A percentile compares a stretch with the other conserved stretches of the same genome.
phyloP scores from a whole-genome alignment of 441 rosid species.

The Populus trichocarpa region DNA sequence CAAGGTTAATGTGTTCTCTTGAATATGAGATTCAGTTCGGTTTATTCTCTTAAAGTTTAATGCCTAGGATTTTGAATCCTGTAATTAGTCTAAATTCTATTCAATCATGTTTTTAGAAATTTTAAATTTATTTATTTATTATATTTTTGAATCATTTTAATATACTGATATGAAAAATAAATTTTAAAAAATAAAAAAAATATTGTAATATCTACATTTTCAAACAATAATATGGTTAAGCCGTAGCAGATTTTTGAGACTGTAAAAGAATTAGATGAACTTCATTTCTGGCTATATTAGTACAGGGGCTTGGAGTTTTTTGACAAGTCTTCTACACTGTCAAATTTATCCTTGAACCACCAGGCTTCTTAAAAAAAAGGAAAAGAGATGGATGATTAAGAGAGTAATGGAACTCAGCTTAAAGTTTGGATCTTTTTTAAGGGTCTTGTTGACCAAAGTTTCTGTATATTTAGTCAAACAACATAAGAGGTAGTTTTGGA shows the following conservation, averaged over 20 bases:
- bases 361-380: neutral
- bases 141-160: too few relatives aligned
- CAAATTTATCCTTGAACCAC: neutral
- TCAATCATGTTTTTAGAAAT: too few relatives aligned
- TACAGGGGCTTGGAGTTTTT: neutral
- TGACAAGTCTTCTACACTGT: neutral
- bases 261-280: neutral
- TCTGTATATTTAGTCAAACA: neutral
- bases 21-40: slow-evolving; percentile 4
- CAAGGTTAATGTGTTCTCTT: slow-evolving; percentile 1
- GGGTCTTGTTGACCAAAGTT: neutral
- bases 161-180: too few relatives aligned
- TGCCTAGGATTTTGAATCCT: neutral
- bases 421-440: neutral
- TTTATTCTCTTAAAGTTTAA: neutral
- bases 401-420: neutral
- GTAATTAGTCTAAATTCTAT: neutral
- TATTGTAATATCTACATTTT: too few relatives aligned
- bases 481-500: neutral
- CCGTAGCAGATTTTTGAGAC: neutral
- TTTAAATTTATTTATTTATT: too few relatives aligned
- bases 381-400: neutral
- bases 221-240: neutral
- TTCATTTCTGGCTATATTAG: neutral
- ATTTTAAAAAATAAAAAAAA: too few relatives aligned